Evolutionary conservation across 768 basidiomycete genomes (phyloP).

Genomic region (Trametes cinnabarina): DNA sequence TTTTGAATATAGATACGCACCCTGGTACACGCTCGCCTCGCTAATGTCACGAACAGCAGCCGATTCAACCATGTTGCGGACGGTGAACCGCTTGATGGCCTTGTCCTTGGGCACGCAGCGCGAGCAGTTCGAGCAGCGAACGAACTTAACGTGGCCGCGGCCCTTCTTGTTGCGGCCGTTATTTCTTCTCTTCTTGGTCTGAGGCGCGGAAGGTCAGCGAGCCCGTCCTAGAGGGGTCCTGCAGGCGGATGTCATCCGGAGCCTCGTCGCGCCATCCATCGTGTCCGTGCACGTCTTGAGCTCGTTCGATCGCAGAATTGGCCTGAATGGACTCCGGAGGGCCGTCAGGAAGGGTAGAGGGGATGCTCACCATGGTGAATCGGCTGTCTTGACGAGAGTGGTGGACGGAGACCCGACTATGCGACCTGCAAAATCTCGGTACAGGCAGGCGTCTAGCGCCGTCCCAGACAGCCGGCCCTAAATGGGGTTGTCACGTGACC

Average conservation of each 20-base stretch:
- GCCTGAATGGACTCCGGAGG: neutral
- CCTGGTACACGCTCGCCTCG: constrained; percentile 90
- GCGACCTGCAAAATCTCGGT: constrained; percentile 9
- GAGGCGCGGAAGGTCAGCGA: constrained; percentile 25
- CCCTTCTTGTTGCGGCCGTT: constrained; percentile 99
- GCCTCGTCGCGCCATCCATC: constrained; percentile 32
- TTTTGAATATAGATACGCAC: constrained; percentile 43
- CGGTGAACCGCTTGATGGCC: constrained; percentile 99
- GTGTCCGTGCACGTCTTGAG: constrained; percentile 4
- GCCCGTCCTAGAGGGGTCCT: neutral
- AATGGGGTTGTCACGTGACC: constrained; percentile 7
- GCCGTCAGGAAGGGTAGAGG: constrained; percentile 2
- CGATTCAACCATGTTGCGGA: constrained; percentile 99
- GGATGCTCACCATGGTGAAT: constrained; percentile 37
- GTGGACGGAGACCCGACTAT: constrained; percentile 21
- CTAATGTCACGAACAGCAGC: constrained; percentile 97
- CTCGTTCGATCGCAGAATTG: constrained; percentile 14
- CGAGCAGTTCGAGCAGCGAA: constrained; percentile 99
- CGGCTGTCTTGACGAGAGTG: constrained; percentile 32
- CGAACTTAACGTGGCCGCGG: constrained; percentile 90
- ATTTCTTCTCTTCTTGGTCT: constrained; percentile 99
- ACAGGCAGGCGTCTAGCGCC: constrained; percentile 6
- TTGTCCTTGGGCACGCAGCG: constrained; percentile 98
- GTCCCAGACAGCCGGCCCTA: constrained; percentile 9
- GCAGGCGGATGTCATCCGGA: constrained; percentile 27